These are phyloP conservation scores for Cryphonectria radicalis DNA, from an alignment of 2,329 filamentous ascomycete species.

Conservation along the genomic window DNA sequence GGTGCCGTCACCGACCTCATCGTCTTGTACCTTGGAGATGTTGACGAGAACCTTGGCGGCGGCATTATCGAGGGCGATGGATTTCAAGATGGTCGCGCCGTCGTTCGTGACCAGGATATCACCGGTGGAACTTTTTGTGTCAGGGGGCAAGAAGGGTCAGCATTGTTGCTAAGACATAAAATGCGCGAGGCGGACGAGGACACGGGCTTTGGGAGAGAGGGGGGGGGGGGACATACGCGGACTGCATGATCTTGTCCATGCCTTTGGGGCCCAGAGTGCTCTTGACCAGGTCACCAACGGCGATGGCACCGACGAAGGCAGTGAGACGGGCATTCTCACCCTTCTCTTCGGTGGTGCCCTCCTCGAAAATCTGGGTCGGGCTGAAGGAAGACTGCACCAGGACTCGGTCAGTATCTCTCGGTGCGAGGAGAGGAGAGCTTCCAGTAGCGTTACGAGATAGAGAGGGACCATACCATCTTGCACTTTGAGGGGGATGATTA, in stretches of 20 bases:
- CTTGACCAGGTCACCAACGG: conserved; percentile 96
- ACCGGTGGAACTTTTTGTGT: conserved; percentile 75
- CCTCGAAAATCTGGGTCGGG: conserved; percentile 96
- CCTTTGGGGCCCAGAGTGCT: conserved; percentile 96
- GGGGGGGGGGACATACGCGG: conserved; percentile 67
- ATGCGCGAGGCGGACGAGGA: not conserved
- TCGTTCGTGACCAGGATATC: conserved; percentile 99
- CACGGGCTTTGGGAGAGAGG: not conserved
- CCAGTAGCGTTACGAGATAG: not conserved
- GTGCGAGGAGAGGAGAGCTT: not conserved
- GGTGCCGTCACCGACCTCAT: conserved; percentile 97
- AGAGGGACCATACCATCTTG: conserved; percentile 23
- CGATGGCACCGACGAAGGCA: conserved; percentile 98
- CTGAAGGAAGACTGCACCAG: conserved; percentile 65
- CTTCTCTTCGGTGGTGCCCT: conserved; percentile 96
- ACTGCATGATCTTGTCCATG: conserved; percentile 98
- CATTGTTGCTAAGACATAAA: not conserved
- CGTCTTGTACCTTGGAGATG: conserved; percentile 98
- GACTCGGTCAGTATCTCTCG: conserved; percentile 8
- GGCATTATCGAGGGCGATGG: conserved; percentile 97
- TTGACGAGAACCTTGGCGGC: conserved; percentile 98
- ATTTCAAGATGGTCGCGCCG: conserved; percentile 96
- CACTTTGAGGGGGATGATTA: not conserved
- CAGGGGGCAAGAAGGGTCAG: conserved; percentile 27
- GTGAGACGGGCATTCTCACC: conserved; percentile 98